phyloP scores from a whole-genome alignment of 306 rosid species.

The Cicer yamashitae region DNA sequence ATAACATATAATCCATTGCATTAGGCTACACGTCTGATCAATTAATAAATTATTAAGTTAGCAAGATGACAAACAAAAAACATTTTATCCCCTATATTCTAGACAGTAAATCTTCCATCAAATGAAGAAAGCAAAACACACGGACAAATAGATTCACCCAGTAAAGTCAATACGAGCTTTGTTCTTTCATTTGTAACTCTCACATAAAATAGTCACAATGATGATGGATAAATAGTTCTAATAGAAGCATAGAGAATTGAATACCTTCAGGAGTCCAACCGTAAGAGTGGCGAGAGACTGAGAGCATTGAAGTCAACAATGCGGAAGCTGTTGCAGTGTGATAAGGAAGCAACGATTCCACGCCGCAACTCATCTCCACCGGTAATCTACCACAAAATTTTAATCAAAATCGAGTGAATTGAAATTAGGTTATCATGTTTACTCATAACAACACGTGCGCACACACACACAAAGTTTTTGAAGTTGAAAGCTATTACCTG shows the following conservation, averaged over 20 bases:
- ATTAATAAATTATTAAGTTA: background rate
- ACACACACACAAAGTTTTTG: background rate
- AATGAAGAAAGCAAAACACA: slow-evolving; percentile 4
- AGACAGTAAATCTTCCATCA: background rate
- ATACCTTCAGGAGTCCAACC: slow-evolving; percentile 93
- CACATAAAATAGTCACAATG: background rate
- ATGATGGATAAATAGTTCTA: background rate
- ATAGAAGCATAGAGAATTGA: background rate
- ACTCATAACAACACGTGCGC: background rate
- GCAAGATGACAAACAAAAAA: background rate
- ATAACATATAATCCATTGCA: slow-evolving; percentile 1
- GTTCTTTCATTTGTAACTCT: background rate
- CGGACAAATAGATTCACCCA: background rate
- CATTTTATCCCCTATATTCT: background rate
- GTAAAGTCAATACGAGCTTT: background rate
- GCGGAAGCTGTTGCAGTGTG: slow-evolving; percentile 94
- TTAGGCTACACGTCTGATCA: background rate
- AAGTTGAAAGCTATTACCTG: slow-evolving; percentile 54
- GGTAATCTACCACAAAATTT: slow-evolving; percentile 58
- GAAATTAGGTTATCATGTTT: slow-evolving; percentile 8
- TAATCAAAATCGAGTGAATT: slow-evolving; percentile 8
- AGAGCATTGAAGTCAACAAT: slow-evolving; percentile 87
- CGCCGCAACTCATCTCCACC: slow-evolving; percentile 78
- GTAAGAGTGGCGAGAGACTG: slow-evolving; percentile 68
- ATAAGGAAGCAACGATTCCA: slow-evolving; percentile 85